Base-by-base conservation (phyloP, 176 grass and related monocot genomes). In the Oryza nivara region DNA sequence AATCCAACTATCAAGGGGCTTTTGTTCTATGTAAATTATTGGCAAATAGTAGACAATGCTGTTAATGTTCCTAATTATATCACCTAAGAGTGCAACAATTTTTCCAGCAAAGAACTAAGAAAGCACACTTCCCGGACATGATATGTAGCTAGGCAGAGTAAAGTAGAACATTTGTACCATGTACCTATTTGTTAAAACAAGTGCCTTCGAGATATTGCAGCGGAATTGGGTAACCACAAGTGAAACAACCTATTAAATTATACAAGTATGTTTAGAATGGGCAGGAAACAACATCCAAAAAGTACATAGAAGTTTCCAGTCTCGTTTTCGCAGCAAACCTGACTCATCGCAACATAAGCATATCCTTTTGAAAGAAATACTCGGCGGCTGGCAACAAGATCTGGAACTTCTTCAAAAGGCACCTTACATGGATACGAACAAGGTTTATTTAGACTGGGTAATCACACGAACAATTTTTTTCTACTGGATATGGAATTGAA, bases 401-500 rank as follows among this genome's bases (percentile, higher is more conserved):
- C 93, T 75, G 93, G 86, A 85, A 96, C 96, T 85, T 95, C 93
- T 92, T 99, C 89, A 89, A 99, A 99, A 68, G 96, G 96, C 80
- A 86, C 96, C 96, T 98, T 85, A 75, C 80, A 65, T 23, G 72
- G 52, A 72, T 77, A 70, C 56, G 17, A 78, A 36, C 51, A 49
- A 76, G 36, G 20, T 84, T 45, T 51, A 82, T 38, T 72, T 76
- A 43, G 19, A 76, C n/a, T 79, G 28, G 41, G 41, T 38, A 47
- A 77, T 73, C 52, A 48, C 5, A 78, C 26, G 25, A 80, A 60
- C 7, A 72, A 74, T 49, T 44, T 52, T 28, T 45, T 72, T 52
- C 36, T 45, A 58, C 40, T 23, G 14, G 61, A 68, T 41, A 70
- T 51, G 61, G 9, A 70, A 25, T 65, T 86, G 68, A 70, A 78